phyloP scores from a whole-genome alignment of 1,139 yeast genomes.

The Pichia sp. region DNA sequence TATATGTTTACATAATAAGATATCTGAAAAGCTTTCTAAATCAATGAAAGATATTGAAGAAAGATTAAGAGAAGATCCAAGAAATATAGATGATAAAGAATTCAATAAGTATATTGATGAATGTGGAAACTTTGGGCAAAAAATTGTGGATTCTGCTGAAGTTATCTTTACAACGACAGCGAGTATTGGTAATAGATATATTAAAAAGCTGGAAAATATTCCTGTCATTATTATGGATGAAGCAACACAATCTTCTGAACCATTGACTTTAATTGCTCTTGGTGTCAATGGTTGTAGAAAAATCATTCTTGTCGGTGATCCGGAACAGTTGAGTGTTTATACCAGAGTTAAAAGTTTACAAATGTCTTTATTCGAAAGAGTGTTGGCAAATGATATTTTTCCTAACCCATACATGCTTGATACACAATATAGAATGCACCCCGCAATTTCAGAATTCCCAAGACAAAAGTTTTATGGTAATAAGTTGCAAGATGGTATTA shows the following conservation, averaged over 20 bases:
- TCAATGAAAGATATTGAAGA: constrained; percentile 37
- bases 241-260: constrained; percentile 66
- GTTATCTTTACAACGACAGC: constrained; percentile 68
- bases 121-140: constrained; percentile 39
- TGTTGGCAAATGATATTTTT: constrained; percentile 34
- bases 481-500: constrained; percentile 52
- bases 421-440: constrained; percentile 71
- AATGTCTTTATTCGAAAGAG: constrained; percentile 27
- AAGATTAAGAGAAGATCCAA: constrained; percentile 29
- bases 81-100: constrained; percentile 31
- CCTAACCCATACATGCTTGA: constrained; percentile 59
- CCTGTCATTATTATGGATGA: constrained; percentile 69
- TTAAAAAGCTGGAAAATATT: constrained; percentile 47
- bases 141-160: constrained; percentile 54
- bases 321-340: constrained; percentile 53
- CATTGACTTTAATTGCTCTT: constrained; percentile 60
- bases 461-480: constrained; percentile 49
- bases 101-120: constrained; percentile 37
- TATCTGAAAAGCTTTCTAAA: constrained; percentile 44
- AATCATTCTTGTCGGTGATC: constrained; percentile 69
- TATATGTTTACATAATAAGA: constrained; percentile 59
- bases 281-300: constrained; percentile 61
- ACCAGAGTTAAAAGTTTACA: constrained; percentile 47
- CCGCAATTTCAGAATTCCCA: constrained; percentile 54
- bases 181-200: constrained; percentile 59